Conservation (phyloP, 2,329 filamentous ascomycete genomes). For the Ceratocystis papillata region DNA sequence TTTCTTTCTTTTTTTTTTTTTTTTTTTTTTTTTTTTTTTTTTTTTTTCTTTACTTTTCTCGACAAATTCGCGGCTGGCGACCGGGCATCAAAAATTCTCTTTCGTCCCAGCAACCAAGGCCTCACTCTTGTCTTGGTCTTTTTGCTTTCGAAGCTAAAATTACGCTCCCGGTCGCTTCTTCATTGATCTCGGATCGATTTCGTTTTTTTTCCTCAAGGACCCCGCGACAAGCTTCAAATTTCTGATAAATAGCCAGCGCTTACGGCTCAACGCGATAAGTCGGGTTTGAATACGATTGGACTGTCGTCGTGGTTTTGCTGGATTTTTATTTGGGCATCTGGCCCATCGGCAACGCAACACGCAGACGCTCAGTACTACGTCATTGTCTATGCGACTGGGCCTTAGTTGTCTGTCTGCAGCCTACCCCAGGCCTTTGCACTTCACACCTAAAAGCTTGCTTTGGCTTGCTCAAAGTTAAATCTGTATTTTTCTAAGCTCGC, state of each 20-base stretch:
- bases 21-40: neutral
- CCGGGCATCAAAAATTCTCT: constrained; percentile 3
- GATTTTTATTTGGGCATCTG: neutral
- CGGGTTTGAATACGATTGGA: neutral
- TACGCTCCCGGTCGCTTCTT: neutral
- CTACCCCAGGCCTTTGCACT: neutral
- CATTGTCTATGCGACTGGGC: constrained; percentile 10
- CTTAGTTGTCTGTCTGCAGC: neutral
- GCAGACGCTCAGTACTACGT: constrained; percentile 1
- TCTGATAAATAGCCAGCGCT: neutral
- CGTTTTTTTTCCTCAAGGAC: neutral
- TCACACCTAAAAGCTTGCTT: neutral
- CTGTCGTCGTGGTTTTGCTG: neutral
- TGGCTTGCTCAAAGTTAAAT: neutral
- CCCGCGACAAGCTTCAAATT: neutral
- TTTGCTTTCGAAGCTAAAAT: neutral
- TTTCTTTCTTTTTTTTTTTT: too few species aligned
- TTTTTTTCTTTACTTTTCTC: neutral
- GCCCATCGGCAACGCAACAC: neutral
- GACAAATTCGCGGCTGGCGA: neutral
- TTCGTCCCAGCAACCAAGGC: neutral
- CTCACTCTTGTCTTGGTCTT: neutral
- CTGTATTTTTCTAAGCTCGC: neutral
- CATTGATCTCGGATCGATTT: neutral
- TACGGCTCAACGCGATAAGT: neutral